phyloP scores from a whole-genome alignment of 192 early-diverging fungal species.

The Coemansia sp. region DNA sequence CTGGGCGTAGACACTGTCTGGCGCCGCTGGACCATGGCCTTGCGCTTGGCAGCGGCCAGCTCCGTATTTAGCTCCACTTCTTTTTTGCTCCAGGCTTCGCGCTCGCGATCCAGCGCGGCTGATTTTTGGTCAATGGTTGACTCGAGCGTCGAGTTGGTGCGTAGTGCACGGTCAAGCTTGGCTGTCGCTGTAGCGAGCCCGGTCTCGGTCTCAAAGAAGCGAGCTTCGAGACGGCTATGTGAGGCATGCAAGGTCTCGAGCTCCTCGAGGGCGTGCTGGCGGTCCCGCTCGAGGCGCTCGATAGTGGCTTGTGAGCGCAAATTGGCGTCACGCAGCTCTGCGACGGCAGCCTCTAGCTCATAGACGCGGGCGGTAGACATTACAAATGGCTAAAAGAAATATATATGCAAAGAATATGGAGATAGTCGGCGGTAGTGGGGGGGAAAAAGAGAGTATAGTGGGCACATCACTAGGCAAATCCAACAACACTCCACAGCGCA shows the following conservation, averaged over 20 bases:
- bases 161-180: slow-evolving; percentile 33
- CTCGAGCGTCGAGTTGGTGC: slow-evolving; percentile 26
- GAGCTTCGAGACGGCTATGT: slow-evolving; percentile 49
- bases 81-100: slow-evolving; percentile 38
- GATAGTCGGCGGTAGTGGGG: not conserved
- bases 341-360: slow-evolving; percentile 41
- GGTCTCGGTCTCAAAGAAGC: slow-evolving; percentile 37
- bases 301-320: slow-evolving; percentile 16
- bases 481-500: not conserved
- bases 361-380: slow-evolving; percentile 32
- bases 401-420: not conserved
- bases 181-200: slow-evolving; percentile 24
- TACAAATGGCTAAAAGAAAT: not conserved
- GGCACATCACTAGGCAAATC: slow-evolving; percentile 1
- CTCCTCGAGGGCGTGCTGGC: slow-evolving; percentile 39
- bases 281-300: slow-evolving; percentile 37
- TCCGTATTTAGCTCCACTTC: slow-evolving; percentile 42
- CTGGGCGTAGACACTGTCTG: slow-evolving; percentile 46
- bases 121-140: slow-evolving; percentile 18
- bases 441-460: not conserved
- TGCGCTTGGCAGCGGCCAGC: slow-evolving; percentile 44
- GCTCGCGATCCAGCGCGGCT: slow-evolving; percentile 42
- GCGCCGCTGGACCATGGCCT: slow-evolving; percentile 37
- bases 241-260: slow-evolving; percentile 39
- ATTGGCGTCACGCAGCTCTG: slow-evolving; percentile 42